Evolutionary conservation across 2,329 filamentous ascomycete species (phyloP), one percentile per base, ranked within the genome.

Genomic region (Aspergillus spinulosporus): DNA sequence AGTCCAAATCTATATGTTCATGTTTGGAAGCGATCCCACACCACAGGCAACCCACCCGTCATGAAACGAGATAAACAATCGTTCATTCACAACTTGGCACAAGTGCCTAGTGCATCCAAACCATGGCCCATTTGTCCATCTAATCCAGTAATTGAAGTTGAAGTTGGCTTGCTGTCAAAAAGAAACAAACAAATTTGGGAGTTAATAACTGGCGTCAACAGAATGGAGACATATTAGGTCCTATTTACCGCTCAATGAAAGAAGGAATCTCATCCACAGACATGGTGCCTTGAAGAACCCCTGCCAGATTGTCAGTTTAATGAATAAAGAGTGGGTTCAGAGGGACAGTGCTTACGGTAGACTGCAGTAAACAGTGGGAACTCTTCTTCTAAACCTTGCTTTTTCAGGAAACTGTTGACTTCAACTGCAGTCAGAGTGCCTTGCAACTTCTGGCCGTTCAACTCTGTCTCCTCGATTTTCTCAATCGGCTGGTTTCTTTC

Each of bases 361-460:
- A 97, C 92, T 1, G 91, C 90, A 6, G 91, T 97, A 72, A 99
- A 95, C 4, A 99, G 79, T 15, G 94, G 94, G 72, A 96, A 99
- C 50, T 96, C 88, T 32, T 84, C 79, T 76, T 95, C 92, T 62
- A 88, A 77, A 0, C 88, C 89, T 63, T 89, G 83, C 49, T 85
- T 84, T 78, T 88, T 90, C 68, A 99, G 76, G 75, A 97, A 97
- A 49, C 82, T 86, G 77, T 96, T 90, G 42, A 99, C 92, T 74
- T 99, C 94, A 61, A 87, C 84, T 6, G 94, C 92, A 2, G 94
- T 99, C 65, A 88, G 88, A 0, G 92, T 97, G 37, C 94, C 94
- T 78, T 99, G 94, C 57, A 99, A 80, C 79, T 95, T 96, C 81
- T 99, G 94, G 11, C 94, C 94, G 71, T 99, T 97, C 60, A 99